Evolutionary conservation across 306 rosid genomes (phyloP), one percentile per base, ranked within the genome.

Genomic region (Malus asiatica): DNA sequence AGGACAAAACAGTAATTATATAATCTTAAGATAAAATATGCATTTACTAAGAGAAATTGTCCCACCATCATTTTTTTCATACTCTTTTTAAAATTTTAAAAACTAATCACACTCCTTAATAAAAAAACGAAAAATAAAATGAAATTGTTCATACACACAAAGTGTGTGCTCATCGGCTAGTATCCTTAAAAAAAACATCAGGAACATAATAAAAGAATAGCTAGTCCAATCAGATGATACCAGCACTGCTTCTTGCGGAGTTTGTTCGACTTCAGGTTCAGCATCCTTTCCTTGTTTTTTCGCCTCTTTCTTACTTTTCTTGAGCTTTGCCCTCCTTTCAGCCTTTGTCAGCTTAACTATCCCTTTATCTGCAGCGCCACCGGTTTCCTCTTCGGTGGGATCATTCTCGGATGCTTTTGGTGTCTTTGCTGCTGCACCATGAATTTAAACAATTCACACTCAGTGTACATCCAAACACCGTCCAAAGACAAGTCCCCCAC

Each of bases 241-340:
- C 97, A 92, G 79, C 25, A 88, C 93, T 12, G 93, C 87, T 22
- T 97, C 91, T 80, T 92, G 99, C 30, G 97, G 85, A 30, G 90
- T 84, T 84, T 84, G 86, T 77, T 86, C 84, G 61, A 66, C 87
- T 69, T 87, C 97, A 14, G 58, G 77, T 77, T 76, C 68, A 22
- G 80, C 77, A 77, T 84, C 96, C 71, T 86, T 93, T 74, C 89
- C 97, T 79, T 85, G 92, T 51, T 95, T 92, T 72, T 89, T 95
- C 11, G 79, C 87, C 85, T 88, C 97, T 78, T 82, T 95, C 85
- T 38, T 88, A 71, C 69, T 61, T 84, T 90, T 92, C 79, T 95
- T 95, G 25, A 86, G 91, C 79, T 95, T 95, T 67, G 93, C 91
- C 79, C 97, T 88, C 88, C 73, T 90, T 77, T 92, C 99, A 42